These are phyloP conservation scores for Jatropha curcas DNA, from an alignment of 345 rosid genomes.

Conservation along the genomic window DNA sequence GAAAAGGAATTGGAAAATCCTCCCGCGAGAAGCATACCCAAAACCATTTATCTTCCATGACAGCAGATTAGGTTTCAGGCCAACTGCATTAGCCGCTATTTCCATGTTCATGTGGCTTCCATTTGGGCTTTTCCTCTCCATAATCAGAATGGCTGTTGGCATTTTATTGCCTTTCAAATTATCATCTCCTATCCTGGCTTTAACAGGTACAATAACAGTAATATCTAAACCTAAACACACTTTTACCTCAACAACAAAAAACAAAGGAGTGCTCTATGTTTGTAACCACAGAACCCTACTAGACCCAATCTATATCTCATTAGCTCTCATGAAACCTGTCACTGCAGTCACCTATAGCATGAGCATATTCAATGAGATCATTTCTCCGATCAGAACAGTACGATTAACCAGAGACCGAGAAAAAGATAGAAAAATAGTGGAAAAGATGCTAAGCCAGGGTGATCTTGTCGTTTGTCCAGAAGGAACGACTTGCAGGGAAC, in stretches of 20 bases:
- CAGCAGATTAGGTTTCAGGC: constrained; percentile 67
- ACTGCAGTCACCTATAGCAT: constrained; percentile 75
- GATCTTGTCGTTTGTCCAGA: constrained; percentile 80
- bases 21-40: constrained; percentile 47
- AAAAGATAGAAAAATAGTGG: constrained; percentile 54
- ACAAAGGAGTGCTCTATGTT: constrained; percentile 42
- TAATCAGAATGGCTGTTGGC: constrained; percentile 39
- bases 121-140: constrained; percentile 42
- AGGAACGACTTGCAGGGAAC: constrained; percentile 88
- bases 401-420: constrained; percentile 56
- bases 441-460: constrained; percentile 48
- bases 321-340: constrained; percentile 44
- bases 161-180: constrained; percentile 43
- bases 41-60: constrained; percentile 77
- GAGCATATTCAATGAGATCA: constrained; percentile 60
- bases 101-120: constrained; percentile 75
- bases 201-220: constrained; percentile 40
- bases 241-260: constrained; percentile 8
- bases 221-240: constrained; percentile 16
- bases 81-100: constrained; percentile 45
- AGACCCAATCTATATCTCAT: constrained; percentile 61
- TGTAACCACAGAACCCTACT: constrained; percentile 78
- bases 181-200: constrained; percentile 36
- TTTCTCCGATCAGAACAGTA: constrained; percentile 73
- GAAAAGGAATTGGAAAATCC: constrained; percentile 55